Evolutionary conservation across 495 filamentous ascomycete genomes (phyloP).

Genomic region (Evernia prunastri): DNA sequence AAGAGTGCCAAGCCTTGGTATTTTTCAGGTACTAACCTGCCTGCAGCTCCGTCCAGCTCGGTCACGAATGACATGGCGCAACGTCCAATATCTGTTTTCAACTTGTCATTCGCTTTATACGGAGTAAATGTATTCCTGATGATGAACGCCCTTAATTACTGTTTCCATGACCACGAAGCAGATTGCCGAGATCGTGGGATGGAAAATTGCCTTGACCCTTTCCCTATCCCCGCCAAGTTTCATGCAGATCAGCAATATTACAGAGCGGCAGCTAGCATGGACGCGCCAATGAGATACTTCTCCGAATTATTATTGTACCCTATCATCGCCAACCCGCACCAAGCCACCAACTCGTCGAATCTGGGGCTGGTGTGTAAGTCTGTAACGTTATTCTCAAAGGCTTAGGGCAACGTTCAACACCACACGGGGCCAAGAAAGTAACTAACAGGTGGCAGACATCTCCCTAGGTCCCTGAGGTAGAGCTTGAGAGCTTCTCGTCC

Average conservation of each 20-base stretch:
- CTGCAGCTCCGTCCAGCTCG: background rate
- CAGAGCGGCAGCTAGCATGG: conserved; percentile 11
- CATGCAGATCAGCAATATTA: conserved; percentile 8
- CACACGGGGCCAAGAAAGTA: background rate
- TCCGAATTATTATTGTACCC: background rate
- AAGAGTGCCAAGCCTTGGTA: conserved; percentile 2
- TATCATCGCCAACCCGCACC: background rate
- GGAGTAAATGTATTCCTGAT: too few relatives aligned
- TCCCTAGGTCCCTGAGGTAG: too few relatives aligned
- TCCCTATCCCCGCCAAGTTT: background rate
- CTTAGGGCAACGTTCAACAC: background rate
- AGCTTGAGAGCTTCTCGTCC: background rate
- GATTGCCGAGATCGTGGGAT: conserved; percentile 7
- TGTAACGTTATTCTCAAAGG: background rate
- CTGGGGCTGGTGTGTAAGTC: too few relatives aligned
- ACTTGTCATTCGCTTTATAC: background rate
- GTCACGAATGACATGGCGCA: background rate
- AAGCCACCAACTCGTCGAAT: background rate
- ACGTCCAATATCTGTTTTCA: background rate
- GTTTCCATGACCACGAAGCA: background rate
- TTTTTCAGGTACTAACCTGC: background rate
- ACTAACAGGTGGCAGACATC: too few relatives aligned
- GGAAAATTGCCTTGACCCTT: conserved; percentile 11
- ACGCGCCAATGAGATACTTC: background rate
- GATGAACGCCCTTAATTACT: too few relatives aligned